Conservation (phyloP, 164 flowering plant species). For the Piper longum region DNA sequence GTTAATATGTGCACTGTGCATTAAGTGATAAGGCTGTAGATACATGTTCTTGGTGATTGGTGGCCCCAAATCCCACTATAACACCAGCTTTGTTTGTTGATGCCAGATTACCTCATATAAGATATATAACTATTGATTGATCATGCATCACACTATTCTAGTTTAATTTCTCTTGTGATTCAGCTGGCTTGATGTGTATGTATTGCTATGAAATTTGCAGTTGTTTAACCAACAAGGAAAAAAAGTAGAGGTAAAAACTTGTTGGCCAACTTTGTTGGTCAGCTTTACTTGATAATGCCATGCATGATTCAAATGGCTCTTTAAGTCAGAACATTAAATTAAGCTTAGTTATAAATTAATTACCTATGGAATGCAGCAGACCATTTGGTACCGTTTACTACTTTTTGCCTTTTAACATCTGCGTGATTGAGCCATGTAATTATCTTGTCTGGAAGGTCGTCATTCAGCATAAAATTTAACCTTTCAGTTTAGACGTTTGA, state of each 20-base stretch:
- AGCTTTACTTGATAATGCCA: background rate
- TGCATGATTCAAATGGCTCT: background rate
- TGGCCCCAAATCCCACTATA: background rate
- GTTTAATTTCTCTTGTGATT: too few species aligned
- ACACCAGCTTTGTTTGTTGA: too few species aligned
- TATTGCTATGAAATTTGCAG: background rate
- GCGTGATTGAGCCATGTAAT: too few species aligned
- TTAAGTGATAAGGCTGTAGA: background rate
- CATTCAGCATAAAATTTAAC: too few species aligned
- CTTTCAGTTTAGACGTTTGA: too few species aligned
- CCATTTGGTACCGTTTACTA: too few species aligned
- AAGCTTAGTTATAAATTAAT: too few species aligned
- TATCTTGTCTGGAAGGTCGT: too few species aligned
- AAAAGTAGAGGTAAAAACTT: background rate
- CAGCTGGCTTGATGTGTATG: background rate
- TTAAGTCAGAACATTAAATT: background rate
- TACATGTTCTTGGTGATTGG: background rate
- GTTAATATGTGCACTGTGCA: background rate
- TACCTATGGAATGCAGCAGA: too few species aligned
- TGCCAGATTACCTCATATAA: background rate
- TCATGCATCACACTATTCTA: too few species aligned
- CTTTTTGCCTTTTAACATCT: too few species aligned
- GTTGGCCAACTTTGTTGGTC: background rate
- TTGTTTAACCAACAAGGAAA: background rate
- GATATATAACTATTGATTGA: too few species aligned